Base-by-base conservation (phyloP, 495 filamentous ascomycete species). In the Xylaria scruposa region DNA sequence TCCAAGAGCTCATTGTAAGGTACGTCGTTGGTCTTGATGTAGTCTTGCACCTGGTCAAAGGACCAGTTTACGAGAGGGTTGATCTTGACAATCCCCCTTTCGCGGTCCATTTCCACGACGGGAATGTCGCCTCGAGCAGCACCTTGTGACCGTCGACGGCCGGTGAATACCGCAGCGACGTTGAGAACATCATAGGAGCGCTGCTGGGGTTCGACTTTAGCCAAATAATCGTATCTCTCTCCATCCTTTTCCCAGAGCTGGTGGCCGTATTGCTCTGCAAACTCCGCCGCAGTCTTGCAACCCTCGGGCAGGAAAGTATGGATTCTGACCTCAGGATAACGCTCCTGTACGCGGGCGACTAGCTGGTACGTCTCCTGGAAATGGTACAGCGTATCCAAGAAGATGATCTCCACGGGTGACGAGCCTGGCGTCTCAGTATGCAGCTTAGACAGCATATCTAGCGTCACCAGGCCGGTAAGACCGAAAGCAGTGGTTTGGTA, bases 401-500 rank as follows among this genome's bases (percentile, higher is more conserved):
- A 98, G 83, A 98, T 92, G 61, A 95, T 87, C 77, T 97, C 93
- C 70, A 97, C 89, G 38, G 80, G 77, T 60, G 83, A 80, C 74
- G 88, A 84, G 68, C 86, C 85, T 26, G 90, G 87, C 8, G 87
- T 86, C 64, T 91, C 90, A n/a, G 88, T 82, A 67, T 93, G 88
- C 75, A 97, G 83, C 78, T 95, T 94, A 72, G 94, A 94, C 47
- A 97, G 87, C 89, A 98, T 97, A 80, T 98, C 95, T 74, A 97
- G 79, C 63, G 94, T 97, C 59, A 92, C 95, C 36, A 98, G 91
- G 63, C 95, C 95, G 5, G 94, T 95, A 54, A 97, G 84, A 54
- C 95, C 95, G 75, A 98, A 97, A 44, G 95, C 94, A 21, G 95
- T 97, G 58, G 94, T 94, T 83, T 98, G 95, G 85, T 90, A 97